A percentile compares a stretch with the other conserved stretches of the same genome.
Evolutionary conservation across 2,329 filamentous ascomycete genomes (phyloP).

Genomic region (Pseudonectria buxi): DNA sequence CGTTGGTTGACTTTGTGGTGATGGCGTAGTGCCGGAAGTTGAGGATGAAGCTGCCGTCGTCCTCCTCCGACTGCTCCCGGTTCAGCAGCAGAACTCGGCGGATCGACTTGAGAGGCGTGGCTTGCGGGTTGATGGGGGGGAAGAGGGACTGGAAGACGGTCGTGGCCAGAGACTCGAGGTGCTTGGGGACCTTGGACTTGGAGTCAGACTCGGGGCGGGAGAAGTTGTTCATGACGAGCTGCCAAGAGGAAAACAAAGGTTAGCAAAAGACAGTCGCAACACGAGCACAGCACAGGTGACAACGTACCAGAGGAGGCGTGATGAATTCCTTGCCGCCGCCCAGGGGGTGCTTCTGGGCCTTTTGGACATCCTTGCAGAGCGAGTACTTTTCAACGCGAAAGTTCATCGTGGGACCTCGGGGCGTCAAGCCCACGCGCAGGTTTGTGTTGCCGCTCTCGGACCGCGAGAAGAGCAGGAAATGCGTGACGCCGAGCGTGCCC

Average conservation of each 20-base stretch:
- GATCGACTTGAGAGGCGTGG: constrained; percentile 85
- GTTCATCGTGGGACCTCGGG: constrained; percentile 84
- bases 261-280: constrained; percentile 12
- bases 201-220: constrained; percentile 55
- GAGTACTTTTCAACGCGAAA: constrained; percentile 95
- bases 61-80: constrained; percentile 56
- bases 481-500: constrained; percentile 85
- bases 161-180: constrained; percentile 86
- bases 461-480: constrained; percentile 87
- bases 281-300: not conserved
- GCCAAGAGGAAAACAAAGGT: constrained; percentile 9
- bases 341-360: constrained; percentile 74
- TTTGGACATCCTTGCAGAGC: constrained; percentile 82
- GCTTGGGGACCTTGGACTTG: constrained; percentile 72
- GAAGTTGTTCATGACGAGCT: constrained; percentile 99
- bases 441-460: constrained; percentile 89
- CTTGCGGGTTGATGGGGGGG: constrained; percentile 88
- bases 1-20: constrained; percentile 75
- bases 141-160: constrained; percentile 96
- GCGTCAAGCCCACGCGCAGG: constrained; percentile 77
- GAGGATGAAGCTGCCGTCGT: constrained; percentile 68
- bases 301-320: constrained; percentile 67
- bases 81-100: constrained; percentile 85
- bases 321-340: constrained; percentile 79
- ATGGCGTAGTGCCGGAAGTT: constrained; percentile 94